Evolutionary conservation across 192 early-diverging fungal species (phyloP).

Genomic region (Backusella westeae): DNA sequence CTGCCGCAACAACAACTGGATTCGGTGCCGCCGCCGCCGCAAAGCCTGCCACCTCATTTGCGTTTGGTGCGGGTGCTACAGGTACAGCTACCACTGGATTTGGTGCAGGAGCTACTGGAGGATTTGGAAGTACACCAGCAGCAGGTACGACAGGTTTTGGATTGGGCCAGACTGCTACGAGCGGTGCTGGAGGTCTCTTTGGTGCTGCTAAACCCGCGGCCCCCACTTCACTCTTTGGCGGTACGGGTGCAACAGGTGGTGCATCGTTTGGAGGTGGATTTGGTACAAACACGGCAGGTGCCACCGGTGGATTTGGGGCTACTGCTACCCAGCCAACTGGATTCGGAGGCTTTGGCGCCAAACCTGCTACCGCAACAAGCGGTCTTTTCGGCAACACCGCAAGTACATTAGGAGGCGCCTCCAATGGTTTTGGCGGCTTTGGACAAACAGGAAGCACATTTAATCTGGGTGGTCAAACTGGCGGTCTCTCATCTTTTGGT

Average conservation of each 20-base stretch:
- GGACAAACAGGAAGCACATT: slow-evolving; percentile 35
- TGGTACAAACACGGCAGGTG: slow-evolving; percentile 26
- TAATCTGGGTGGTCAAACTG: slow-evolving; percentile 22
- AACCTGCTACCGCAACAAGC: slow-evolving; percentile 8
- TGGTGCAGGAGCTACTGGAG: not conserved
- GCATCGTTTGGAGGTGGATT: slow-evolving; percentile 29
- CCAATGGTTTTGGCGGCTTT: slow-evolving; percentile 26
- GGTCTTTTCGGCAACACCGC: slow-evolving; percentile 24
- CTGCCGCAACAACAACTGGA: slow-evolving; percentile 8
- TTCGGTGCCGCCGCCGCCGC: slow-evolving; percentile 23
- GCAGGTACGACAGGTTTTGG: not conserved
- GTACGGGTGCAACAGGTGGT: not conserved
- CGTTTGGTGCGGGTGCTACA: not conserved
- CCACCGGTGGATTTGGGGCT: slow-evolving; percentile 24
- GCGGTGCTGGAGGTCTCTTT: slow-evolving; percentile 3
- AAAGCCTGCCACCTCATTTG: not conserved
- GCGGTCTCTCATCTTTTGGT: slow-evolving; percentile 39
- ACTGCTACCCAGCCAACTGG: not conserved
- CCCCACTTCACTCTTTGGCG: slow-evolving; percentile 18
- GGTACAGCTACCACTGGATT: not conserved
- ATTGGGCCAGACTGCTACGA: not conserved
- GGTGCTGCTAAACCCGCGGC: slow-evolving; percentile 1
- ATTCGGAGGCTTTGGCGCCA: not conserved
- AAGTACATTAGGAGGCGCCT: not conserved
- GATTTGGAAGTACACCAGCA: not conserved